Evolutionary conservation across 1,284 basidiomycete species (phyloP).

Genomic region (Phaffia rhodozyma): DNA sequence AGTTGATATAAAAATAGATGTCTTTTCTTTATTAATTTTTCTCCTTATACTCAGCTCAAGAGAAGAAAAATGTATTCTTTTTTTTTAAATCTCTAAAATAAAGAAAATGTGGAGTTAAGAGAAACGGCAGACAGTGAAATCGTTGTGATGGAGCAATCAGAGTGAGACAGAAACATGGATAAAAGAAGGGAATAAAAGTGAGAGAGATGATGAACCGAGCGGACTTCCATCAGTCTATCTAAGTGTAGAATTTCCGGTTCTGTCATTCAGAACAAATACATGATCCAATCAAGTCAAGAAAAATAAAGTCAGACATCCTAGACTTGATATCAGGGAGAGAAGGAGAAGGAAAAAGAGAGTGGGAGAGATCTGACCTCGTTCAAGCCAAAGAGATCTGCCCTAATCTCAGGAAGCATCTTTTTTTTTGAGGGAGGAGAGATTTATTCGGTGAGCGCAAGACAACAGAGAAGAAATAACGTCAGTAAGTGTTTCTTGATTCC

Average conservation of each 20-base stretch:
- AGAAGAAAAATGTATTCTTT: slow-evolving; percentile 9
- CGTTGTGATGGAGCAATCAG: slow-evolving; percentile 11
- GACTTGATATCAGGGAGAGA: background rate
- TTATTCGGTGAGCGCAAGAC: background rate
- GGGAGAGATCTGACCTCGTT: background rate
- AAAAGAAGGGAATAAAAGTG: background rate
- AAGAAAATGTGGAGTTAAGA: background rate
- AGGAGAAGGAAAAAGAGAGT: background rate
- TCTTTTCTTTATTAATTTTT: background rate
- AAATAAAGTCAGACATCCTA: background rate
- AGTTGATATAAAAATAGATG: background rate
- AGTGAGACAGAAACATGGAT: slow-evolving; percentile 2
- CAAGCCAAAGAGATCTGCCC: background rate
- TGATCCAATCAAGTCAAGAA: background rate
- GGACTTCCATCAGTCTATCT: background rate
- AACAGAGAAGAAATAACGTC: background rate
- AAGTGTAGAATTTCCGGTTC: background rate
- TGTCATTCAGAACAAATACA: background rate
- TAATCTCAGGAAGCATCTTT: background rate
- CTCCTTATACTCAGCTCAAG: background rate
- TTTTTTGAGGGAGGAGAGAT: background rate
- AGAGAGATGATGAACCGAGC: slow-evolving; percentile 47
- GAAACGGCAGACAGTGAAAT: slow-evolving; percentile 22
- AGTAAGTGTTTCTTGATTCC: background rate
- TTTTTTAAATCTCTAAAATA: slow-evolving; percentile 9